Evolutionary conservation across 345 rosid genomes (phyloP).

Genomic region (Bruguiera gymnorhiza): DNA sequence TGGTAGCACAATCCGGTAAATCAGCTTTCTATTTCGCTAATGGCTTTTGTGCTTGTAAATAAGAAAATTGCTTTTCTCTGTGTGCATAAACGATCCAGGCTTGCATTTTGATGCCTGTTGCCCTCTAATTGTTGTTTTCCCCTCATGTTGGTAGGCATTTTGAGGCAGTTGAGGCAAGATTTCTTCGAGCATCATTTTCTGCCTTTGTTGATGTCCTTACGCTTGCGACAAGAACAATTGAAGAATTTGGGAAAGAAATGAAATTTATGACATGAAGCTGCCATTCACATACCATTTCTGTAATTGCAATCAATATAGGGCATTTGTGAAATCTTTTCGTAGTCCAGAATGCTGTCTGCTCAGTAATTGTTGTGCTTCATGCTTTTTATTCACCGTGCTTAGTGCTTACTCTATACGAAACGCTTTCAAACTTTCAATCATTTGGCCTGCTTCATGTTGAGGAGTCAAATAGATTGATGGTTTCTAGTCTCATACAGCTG

Average conservation of each 20-base stretch:
- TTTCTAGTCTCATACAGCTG: too few relatives aligned
- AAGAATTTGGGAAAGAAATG: constrained; percentile 58
- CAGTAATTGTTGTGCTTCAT: neutral
- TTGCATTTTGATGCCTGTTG: neutral
- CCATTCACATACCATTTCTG: neutral
- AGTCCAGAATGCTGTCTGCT: neutral
- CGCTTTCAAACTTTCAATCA: too few relatives aligned
- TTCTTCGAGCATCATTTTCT: constrained; percentile 90
- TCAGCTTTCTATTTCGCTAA: too few relatives aligned
- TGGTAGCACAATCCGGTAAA: too few relatives aligned
- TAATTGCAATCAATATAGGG: neutral
- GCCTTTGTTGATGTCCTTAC: constrained; percentile 75
- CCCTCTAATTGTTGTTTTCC: too few relatives aligned
- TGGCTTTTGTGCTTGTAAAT: too few relatives aligned
- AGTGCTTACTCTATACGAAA: too few relatives aligned
- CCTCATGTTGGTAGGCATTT: constrained; percentile 47
- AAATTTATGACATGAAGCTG: constrained; percentile 14
- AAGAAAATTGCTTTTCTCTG: neutral
- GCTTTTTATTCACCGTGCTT: too few relatives aligned
- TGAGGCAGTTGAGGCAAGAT: constrained; percentile 86
- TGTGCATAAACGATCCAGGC: neutral
- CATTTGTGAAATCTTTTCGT: neutral
- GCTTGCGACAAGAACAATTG: constrained; percentile 71
- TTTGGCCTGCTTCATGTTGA: too few relatives aligned
- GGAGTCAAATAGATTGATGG: too few relatives aligned